Base-by-base conservation (phyloP, 148 eudicot species). In the Chenopodium album region DNA sequence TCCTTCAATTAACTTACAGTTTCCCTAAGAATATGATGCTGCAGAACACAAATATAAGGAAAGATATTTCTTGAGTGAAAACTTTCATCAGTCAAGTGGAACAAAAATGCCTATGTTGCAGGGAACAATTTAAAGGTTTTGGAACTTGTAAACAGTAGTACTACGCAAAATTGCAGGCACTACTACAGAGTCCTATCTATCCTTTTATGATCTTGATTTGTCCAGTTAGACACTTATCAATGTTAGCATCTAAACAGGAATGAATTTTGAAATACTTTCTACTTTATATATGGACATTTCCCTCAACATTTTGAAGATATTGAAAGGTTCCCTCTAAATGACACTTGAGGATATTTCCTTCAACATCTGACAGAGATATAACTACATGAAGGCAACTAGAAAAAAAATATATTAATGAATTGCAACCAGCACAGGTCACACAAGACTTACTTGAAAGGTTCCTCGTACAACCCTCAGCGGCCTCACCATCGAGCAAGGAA, bases 401-500 rank as follows among this genome's bases (percentile, higher is more conserved):
- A 9, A n/a, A 71, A 16, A 44, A 7, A 72, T 22, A 72, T n/a
- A 0, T 29, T 46, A 46, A 72, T 72, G 9, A 16, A n/a, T 54
- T 72, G 47, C 29, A 72, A 62, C 37, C 26, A 68, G 52, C 47
- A 73, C 0, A 50, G 12, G 68, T 3, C 34, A 44, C 26, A 78
- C 31, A 65, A 80, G 71, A 88, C 99, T 90, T 90, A 94, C 99
- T 87, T 97, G 99, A 80, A 97, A 92, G 60, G 90, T 97, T 88
- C 99, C 99, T 77, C 84, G 89, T 46, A 90, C 88, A 86, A 97
- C 91, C 86, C 87, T 91, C 63, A 97, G 85, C 52, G 97, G 98
- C 84, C 90, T 90, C 85, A 94, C 94, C 93, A 97, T 94, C 31
- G 98, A 91, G 34, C 97, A 90, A 56, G 95, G 93, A 81, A 97